Conservation (phyloP, 2,329 filamentous ascomycete genomes). For the Colletotrichum coccodes region DNA sequence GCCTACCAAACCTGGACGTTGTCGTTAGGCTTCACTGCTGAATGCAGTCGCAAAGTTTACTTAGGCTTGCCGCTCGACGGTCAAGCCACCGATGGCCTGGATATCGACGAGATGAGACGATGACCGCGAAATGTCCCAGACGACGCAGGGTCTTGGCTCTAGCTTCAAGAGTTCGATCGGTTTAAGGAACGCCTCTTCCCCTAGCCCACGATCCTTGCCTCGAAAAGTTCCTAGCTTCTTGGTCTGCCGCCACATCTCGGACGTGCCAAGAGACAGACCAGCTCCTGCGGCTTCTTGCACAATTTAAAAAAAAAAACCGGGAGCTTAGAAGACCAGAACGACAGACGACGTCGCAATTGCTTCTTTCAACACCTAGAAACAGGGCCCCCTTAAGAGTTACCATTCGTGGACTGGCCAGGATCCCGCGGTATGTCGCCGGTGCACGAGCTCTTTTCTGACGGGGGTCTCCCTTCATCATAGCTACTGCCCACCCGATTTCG, state of each 20-base stretch:
- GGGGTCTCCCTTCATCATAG: neutral
- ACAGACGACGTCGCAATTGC: neutral
- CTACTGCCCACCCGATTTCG: neutral
- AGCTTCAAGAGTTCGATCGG: slow-evolving; percentile 5
- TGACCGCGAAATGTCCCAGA: slow-evolving; percentile 5
- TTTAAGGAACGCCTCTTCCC: neutral
- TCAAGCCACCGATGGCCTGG: slow-evolving; percentile 15
- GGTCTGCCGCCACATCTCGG: neutral
- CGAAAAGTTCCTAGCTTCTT: neutral
- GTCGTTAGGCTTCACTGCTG: slow-evolving; percentile 1
- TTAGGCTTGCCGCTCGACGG: slow-evolving; percentile 1
- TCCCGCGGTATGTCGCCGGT: neutral
- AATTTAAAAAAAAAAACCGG: too few relatives aligned
- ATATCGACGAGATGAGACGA: slow-evolving; percentile 9
- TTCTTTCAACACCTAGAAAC: neutral
- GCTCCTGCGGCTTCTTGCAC: slow-evolving; percentile 3
- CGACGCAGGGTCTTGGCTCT: slow-evolving; percentile 18
- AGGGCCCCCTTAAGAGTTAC: neutral
- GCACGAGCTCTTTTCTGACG: neutral
- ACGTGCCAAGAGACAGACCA: slow-evolving; percentile 10
- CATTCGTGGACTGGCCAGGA: neutral
- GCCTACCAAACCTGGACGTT: neutral
- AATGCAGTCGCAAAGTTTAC: slow-evolving; percentile 13
- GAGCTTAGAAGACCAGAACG: neutral
- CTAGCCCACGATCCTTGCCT: slow-evolving; percentile 3